These are phyloP conservation scores for Penstemon davidsonii DNA, from an alignment of 257 asterid genomes.

Conservation along the genomic window DNA sequence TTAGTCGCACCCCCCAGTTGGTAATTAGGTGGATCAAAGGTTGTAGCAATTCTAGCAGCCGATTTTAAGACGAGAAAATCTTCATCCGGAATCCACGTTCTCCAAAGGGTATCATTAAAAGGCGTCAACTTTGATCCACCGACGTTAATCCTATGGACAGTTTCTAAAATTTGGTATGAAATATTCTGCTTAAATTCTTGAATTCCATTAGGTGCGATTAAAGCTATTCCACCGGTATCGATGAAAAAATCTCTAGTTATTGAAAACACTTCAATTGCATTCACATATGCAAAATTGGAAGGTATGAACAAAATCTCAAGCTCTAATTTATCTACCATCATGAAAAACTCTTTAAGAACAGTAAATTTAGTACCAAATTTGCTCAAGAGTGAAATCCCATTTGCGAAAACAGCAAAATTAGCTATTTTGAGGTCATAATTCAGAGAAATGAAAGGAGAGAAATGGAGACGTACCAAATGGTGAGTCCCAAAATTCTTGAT, in stretches of 20 bases:
- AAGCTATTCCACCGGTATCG: constrained; percentile 47
- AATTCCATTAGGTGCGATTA: constrained; percentile 50
- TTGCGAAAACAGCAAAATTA: constrained; percentile 52
- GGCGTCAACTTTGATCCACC: constrained; percentile 81
- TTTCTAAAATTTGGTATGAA: constrained; percentile 56
- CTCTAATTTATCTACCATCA: constrained; percentile 47
- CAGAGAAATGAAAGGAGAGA: constrained; percentile 52
- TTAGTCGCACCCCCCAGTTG: constrained; percentile 64
- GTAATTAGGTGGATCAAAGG: constrained; percentile 54
- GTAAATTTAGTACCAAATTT: constrained; percentile 35
- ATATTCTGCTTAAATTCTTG: constrained; percentile 61
- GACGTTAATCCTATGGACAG: constrained; percentile 77
- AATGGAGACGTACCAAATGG: constrained; percentile 67
- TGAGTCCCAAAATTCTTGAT: constrained; percentile 61
- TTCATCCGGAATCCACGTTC: constrained; percentile 74
- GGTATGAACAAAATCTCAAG: constrained; percentile 62
- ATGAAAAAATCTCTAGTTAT: constrained; percentile 66
- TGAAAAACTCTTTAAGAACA: constrained; percentile 57
- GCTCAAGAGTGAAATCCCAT: constrained; percentile 48
- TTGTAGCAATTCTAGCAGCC: constrained; percentile 59
- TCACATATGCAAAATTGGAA: constrained; percentile 57
- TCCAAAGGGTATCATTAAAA: constrained; percentile 81
- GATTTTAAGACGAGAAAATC: constrained; percentile 64
- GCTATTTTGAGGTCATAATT: constrained; percentile 46
- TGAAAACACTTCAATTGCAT: constrained; percentile 74